Percentiles rank a stretch among this genome's conserved stretches.
Conservation (phyloP, 2,329 filamentous ascomycete genomes). For the Trichoderma guizhouense region DNA sequence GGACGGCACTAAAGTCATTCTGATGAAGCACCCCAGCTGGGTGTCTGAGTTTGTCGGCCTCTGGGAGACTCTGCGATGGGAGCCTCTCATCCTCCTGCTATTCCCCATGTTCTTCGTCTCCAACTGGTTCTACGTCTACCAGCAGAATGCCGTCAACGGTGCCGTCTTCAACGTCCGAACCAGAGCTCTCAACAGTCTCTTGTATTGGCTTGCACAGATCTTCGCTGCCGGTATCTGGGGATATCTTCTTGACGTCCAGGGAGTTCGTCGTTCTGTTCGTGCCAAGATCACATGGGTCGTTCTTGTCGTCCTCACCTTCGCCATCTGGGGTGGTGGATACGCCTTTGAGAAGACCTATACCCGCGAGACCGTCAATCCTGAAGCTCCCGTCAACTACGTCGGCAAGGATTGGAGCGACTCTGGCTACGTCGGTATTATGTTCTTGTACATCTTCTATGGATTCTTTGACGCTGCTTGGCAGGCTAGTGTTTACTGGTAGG, state of each 20-base stretch:
- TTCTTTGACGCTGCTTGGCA: slow-evolving; percentile 90
- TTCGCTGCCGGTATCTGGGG: slow-evolving; percentile 48
- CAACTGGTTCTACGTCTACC: slow-evolving; percentile 56
- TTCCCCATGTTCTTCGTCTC: slow-evolving; percentile 54
- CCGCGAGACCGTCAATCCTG: slow-evolving; percentile 40
- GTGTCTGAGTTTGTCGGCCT: slow-evolving; percentile 76
- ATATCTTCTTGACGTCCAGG: slow-evolving; percentile 60
- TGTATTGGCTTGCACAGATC: slow-evolving; percentile 58
- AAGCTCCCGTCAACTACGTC: slow-evolving; percentile 22
- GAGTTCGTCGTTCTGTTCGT: slow-evolving; percentile 67
- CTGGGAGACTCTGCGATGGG: slow-evolving; percentile 64
- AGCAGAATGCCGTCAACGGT: slow-evolving; percentile 57
- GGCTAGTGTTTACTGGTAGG: slow-evolving; percentile 59
- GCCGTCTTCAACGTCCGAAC: slow-evolving; percentile 53
- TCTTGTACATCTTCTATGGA: slow-evolving; percentile 87
- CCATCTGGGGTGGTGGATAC: slow-evolving; percentile 79
- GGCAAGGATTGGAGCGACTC: slow-evolving; percentile 61
- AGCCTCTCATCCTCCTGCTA: slow-evolving; percentile 68
- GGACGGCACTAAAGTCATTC: slow-evolving; percentile 75
- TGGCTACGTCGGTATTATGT: slow-evolving; percentile 74
- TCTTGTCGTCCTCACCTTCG: slow-evolving; percentile 69
- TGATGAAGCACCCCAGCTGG: slow-evolving; percentile 91
- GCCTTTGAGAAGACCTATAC: slow-evolving; percentile 66
- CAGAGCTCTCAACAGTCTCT: slow-evolving; percentile 51
- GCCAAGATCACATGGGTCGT: slow-evolving; percentile 63